A percentile compares a stretch with the other conserved stretches of the same genome.
phyloP scores from a whole-genome alignment of 257 asterid species.

The Solanum sitiens region DNA sequence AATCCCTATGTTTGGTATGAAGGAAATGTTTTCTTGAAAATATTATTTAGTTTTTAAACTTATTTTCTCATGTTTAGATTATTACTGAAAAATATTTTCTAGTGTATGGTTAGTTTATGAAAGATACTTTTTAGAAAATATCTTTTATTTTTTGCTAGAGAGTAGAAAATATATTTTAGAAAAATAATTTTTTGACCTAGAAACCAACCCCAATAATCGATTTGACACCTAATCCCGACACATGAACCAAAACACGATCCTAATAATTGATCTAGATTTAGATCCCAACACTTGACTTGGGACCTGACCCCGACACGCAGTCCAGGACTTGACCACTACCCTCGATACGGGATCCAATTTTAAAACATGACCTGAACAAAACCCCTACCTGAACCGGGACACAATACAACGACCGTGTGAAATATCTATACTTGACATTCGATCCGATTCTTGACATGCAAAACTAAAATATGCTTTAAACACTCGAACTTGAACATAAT shows the following conservation, averaged over 20 bases:
- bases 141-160: background rate
- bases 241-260: background rate
- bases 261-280: too few relatives aligned
- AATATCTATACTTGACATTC: background rate
- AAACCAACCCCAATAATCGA: background rate
- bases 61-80: background rate
- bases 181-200: background rate
- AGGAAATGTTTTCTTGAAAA: background rate
- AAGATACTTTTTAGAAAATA: too few relatives aligned
- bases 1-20: background rate
- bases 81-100: background rate
- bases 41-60: background rate
- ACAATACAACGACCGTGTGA: background rate
- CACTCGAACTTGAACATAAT: background rate
- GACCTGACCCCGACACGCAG: background rate
- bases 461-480: too few relatives aligned
- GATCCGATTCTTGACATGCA: accelerated
- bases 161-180: background rate
- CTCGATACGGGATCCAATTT: background rate
- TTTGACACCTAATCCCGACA: background rate
- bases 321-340: background rate
- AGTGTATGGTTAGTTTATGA: background rate
- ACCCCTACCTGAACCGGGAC: background rate
- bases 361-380: background rate
- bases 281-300: background rate